These are phyloP conservation scores for Rutidosis leptorrhynchoides DNA, from an alignment of 129 eudicot species.

Conservation along the genomic window DNA sequence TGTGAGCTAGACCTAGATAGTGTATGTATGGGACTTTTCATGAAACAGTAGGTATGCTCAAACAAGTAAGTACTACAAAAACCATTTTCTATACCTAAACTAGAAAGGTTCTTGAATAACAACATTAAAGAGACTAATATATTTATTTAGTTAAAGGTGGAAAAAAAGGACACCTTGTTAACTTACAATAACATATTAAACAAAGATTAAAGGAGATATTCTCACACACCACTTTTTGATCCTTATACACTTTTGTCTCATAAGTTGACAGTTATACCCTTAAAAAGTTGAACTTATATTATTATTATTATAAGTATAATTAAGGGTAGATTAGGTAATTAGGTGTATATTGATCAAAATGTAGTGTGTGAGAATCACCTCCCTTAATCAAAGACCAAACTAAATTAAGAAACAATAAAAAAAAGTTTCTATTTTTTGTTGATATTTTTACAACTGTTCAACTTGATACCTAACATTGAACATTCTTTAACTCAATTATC, in stretches of 20 bases:
- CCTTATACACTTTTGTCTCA: too few relatives aligned
- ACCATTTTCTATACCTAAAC: conserved; percentile 19
- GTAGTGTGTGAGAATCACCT: too few relatives aligned
- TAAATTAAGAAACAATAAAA: conserved; percentile 18
- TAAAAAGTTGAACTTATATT: too few relatives aligned
- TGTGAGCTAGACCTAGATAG: conserved; percentile 17
- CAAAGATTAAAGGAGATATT: too few relatives aligned
- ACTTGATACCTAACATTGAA: conserved; percentile 41
- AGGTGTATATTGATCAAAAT: too few relatives aligned
- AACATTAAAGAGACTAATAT: background rate
- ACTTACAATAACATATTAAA: conserved; percentile 12
- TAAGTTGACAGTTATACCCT: too few relatives aligned
- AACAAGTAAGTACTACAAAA: conserved; percentile 33
- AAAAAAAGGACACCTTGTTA: background rate
- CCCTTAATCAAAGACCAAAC: conserved; percentile 21
- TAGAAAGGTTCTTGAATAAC: conserved; percentile 22
- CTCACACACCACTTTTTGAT: too few relatives aligned
- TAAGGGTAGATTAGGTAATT: too few relatives aligned
- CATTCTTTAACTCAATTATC: conserved; percentile 47
- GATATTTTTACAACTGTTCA: conserved; percentile 37
- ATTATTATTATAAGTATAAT: too few relatives aligned
- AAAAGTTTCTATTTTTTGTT: conserved; percentile 21
- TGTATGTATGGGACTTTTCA: conserved; percentile 19
- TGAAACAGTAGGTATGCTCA: conserved; percentile 28
- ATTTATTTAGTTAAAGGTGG: background rate